phyloP scores from a whole-genome alignment of 257 asterid species.

The Nemophila menziesii region DNA sequence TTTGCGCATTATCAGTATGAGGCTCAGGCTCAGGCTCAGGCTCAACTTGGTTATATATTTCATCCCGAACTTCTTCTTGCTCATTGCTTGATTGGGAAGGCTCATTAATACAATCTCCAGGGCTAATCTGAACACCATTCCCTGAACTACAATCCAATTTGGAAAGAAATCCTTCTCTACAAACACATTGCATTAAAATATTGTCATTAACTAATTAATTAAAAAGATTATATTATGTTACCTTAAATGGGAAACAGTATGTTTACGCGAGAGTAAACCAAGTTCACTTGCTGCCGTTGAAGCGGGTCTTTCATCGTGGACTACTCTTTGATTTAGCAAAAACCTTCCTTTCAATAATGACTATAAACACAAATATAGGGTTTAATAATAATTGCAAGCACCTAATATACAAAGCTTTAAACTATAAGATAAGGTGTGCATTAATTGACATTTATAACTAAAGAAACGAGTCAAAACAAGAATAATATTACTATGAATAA shows the following conservation, averaged over 20 bases:
- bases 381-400: conserved; percentile 8
- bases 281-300: conserved; percentile 58
- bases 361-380: conserved; percentile 25
- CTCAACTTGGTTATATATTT: conserved; percentile 19
- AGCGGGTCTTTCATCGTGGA: conserved; percentile 39
- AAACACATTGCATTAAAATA: conserved; percentile 7
- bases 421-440: not conserved
- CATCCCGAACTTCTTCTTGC: conserved; percentile 20
- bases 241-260: conserved; percentile 81
- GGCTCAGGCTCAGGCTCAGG: too few relatives aligned
- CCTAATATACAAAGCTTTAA: not conserved
- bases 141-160: conserved; percentile 34
- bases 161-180: conserved; percentile 85
- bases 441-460: not conserved
- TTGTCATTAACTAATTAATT: not conserved
- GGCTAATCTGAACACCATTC: conserved; percentile 20
- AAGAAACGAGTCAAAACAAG: not conserved
- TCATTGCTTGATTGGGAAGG: conserved; percentile 11
- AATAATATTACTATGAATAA: too few relatives aligned
- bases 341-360: conserved; percentile 76
- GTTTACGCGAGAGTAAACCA: conserved; percentile 60
- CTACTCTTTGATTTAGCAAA: conserved; percentile 38
- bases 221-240: conserved; percentile 8
- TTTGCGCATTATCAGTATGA: conserved; percentile 23
- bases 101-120: conserved; percentile 8